These are phyloP conservation scores for Penicillium maclennaniae DNA, from an alignment of 495 filamentous ascomycete species.

Conservation along the genomic window DNA sequence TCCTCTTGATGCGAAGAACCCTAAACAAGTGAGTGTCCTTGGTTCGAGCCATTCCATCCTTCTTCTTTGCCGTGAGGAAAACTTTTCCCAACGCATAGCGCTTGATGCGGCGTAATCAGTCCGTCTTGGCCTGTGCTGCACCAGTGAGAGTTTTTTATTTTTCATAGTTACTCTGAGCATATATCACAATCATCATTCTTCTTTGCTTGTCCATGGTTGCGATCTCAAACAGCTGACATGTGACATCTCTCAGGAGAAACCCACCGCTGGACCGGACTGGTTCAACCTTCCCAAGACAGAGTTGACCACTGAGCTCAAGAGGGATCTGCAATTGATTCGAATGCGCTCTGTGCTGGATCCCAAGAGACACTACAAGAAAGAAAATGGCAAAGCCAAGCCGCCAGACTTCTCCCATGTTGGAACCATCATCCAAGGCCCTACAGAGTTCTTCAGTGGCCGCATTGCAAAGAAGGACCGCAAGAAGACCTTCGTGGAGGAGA, in stretches of 20 bases:
- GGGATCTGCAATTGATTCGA: slow-evolving; percentile 79
- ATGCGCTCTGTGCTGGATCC: slow-evolving; percentile 88
- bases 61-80: slow-evolving; percentile 63
- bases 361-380: slow-evolving; percentile 89
- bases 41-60: slow-evolving; percentile 10
- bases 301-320: slow-evolving; percentile 76
- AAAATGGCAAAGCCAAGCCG: slow-evolving; percentile 56
- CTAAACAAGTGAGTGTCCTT: slow-evolving; percentile 42
- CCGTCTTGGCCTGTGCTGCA: slow-evolving; percentile 77
- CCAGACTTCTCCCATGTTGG: slow-evolving; percentile 87
- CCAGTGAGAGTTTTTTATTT: slow-evolving; percentile 63
- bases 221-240: slow-evolving; percentile 26
- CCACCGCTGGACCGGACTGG: slow-evolving; percentile 65
- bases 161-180: slow-evolving; percentile 99
- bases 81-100: slow-evolving; percentile 51
- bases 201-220: slow-evolving; percentile 3
- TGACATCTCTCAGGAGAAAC: slow-evolving; percentile 45
- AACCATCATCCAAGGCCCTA: slow-evolving; percentile 82
- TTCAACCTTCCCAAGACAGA: slow-evolving; percentile 81
- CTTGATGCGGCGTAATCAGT: slow-evolving; percentile 62
- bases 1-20: slow-evolving; percentile 35
- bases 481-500: slow-evolving; percentile 85
- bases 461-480: slow-evolving; percentile 84
- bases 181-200: slow-evolving; percentile 2
- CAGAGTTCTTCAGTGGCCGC: slow-evolving; percentile 76